Evolutionary conservation across 192 early-diverging fungal species (phyloP), one percentile per base, ranked within the genome.

Genomic region (Backusella morwellensis): DNA sequence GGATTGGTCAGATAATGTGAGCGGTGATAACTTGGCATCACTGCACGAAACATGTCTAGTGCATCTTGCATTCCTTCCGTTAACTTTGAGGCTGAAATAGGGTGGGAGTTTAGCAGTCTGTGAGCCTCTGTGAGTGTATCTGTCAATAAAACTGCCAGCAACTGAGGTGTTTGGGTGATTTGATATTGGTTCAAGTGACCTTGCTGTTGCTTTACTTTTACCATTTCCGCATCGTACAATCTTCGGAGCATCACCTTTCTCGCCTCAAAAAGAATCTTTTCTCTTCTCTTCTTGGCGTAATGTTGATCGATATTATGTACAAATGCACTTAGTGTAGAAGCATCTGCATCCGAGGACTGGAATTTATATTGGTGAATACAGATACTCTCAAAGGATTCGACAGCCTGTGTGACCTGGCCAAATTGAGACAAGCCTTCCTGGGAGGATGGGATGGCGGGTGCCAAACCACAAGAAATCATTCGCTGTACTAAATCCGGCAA

Each of bases 11-110:
- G 74, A 17, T 91, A 83, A n/a, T 85, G 76, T 34, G 88, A 83
- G 3, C 82, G 82, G 74, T 93, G 90, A 50, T 89, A 83, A 9
- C 86, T 84, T 6, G 91, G 93, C 83, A 87, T 87, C 14, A 93
- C 75, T 1, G 88, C 86, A 8, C 90, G 85, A 76, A 87, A 94
- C 34, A 92, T 74, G 75, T 91, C 92, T 26, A 88, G 74, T 0
- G 87, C 34, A 40, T 86, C 87, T 8, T 78, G 73, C 0, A 82
- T 85, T n/a, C 85, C 82, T 38, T 85, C 79, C 26, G 84, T 84
- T 0, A 89, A 69, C 11, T 83, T 78, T 3, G 77, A 34, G 12
- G 81, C 77, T 41, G 82, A 74, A 29, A 73, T 66, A 15, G 66
- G 75, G 29, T 82, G 72, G 23, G 69, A 34, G 35, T 74, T 40